A percentile compares a stretch with the other conserved stretches of the same genome.
Conservation (phyloP, 345 rosid genomes). For the Viola odorata region DNA sequence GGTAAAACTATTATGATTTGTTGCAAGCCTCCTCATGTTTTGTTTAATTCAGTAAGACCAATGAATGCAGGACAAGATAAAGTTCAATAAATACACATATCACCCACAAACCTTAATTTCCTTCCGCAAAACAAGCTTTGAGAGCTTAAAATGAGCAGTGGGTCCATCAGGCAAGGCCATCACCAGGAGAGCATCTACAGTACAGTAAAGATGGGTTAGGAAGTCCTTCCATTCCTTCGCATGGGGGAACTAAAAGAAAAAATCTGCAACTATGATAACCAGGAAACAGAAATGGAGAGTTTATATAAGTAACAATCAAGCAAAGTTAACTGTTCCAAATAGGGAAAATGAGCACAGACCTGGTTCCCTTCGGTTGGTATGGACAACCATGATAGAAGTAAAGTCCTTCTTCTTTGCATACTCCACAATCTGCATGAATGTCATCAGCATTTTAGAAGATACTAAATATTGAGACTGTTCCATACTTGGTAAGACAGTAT, state of each 20-base stretch:
- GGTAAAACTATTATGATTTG: no score
- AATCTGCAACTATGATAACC: no score
- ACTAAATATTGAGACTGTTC: neutral
- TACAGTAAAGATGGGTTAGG: neutral
- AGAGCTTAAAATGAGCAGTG: constrained; percentile 91
- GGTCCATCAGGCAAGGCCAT: constrained; percentile 90
- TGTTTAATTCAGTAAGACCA: neutral
- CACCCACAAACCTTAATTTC: constrained; percentile 65
- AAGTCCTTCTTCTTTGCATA: constrained; percentile 79
- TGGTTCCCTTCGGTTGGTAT: constrained; percentile 84
- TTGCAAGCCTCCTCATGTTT: neutral
- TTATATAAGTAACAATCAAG: no score
- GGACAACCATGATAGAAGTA: constrained; percentile 76
- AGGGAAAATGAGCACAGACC: constrained; percentile 27
- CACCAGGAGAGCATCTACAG: constrained; percentile 73
- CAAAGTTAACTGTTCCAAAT: no score
- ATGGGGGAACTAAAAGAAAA: no score
- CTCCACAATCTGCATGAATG: constrained; percentile 57
- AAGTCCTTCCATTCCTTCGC: no score
- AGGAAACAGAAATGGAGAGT: no score
- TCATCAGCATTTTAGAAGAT: neutral
- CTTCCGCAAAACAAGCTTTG: constrained; percentile 73
- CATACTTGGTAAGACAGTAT: no score
- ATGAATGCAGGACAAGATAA: neutral
- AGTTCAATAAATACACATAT: neutral